Conservation (phyloP, 345 rosid species). For the Psidium friedrichsthalianum region DNA sequence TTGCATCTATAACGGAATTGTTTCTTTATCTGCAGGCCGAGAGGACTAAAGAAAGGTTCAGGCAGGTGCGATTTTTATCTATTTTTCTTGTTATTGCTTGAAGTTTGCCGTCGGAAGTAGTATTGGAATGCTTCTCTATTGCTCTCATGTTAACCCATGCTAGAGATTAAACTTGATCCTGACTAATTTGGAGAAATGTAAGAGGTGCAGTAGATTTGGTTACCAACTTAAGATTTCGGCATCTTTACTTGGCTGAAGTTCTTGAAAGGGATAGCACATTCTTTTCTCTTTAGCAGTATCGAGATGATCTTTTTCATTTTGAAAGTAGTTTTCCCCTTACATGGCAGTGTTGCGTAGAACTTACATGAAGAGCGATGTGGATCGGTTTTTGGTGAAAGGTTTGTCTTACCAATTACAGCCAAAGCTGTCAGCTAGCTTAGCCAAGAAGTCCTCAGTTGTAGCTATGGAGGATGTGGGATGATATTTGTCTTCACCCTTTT, state of each 20-base stretch:
- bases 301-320: neutral
- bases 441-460: neutral
- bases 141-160: neutral
- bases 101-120: neutral
- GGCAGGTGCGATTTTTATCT: constrained; percentile 34
- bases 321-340: neutral
- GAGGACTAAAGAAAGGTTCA: constrained; percentile 52
- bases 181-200: neutral
- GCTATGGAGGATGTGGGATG: neutral
- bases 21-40: constrained; percentile 39
- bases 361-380: neutral
- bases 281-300: neutral
- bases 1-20: neutral
- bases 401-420: neutral
- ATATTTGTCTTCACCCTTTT: neutral
- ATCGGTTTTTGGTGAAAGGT: neutral
- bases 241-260: neutral
- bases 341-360: neutral
- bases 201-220: neutral
- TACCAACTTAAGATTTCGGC: neutral
- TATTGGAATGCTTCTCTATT: neutral
- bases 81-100: neutral
- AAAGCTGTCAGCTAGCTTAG: neutral
- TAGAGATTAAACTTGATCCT: neutral
- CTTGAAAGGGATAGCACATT: neutral